Base-by-base conservation (phyloP, 1,139 yeast species). In the Pichia terricola region DNA sequence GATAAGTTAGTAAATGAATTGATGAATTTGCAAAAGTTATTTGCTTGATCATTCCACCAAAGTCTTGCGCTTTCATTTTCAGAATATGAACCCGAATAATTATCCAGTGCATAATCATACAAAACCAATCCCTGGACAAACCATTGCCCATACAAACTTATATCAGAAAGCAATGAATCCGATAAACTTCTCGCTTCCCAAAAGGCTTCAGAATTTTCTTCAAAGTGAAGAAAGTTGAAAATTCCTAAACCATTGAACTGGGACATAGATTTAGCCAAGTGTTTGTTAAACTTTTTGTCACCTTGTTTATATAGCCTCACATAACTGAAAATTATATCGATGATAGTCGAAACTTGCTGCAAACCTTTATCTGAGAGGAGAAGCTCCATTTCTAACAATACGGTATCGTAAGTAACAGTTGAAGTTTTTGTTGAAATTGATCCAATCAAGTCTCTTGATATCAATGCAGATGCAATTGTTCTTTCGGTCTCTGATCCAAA, bases 401-500 rank as follows among this genome's bases (percentile, higher is more conserved):
- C 26, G 3, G 50, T 47, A 11, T 49, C 63, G 2, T 55, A 45
- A 0, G 73, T 57, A 9, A 77, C 53, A 3, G 58, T 49, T 26
- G 75, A 72, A 2, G 64, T 53, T 43, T 65, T 72, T 0, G 76
- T 72, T 34, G 55, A 54, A 3, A 75, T 57, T 1, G 61, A 57
- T 1, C 64, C 59, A 5, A 70, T 61, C 45, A 61, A 66, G 22
- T 64, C 36, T 42, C 39, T 22, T 49, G 59, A 26, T 72, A 61
- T 44, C 50, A 61, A 41, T 67, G 68, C 34, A 69, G 60, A 0
- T 10, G 47, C 50, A 6, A 60, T 35, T 0, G 86, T 74, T 0
- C 70, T 71, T 2, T 53, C 45, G 2, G 75, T 60, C 60, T 82
- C 89, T 55, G 77, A 81, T 0, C 89, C 89, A 38, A 81, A 60